Evolutionary conservation across 768 basidiomycete species (phyloP).

Genomic region (Lentinus brumalis): DNA sequence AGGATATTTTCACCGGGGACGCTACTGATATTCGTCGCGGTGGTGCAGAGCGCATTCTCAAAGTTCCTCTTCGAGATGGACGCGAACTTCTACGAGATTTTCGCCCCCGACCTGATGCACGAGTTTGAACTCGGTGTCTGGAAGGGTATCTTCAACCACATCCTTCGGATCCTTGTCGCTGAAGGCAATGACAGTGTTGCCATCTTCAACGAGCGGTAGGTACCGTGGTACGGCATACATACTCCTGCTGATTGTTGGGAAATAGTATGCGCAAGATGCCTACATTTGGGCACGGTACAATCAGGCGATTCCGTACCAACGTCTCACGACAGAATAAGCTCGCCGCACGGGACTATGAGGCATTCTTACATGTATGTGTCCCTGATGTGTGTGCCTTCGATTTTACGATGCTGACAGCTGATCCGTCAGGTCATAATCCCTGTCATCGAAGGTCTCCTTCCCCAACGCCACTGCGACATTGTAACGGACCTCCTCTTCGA

Average conservation of each 20-base stretch:
- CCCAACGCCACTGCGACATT: too few relatives aligned
- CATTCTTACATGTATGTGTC: constrained; percentile 12
- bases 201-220: background rate
- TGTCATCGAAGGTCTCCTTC: too few relatives aligned
- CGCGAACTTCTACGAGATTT: constrained; percentile 29
- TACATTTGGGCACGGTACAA: constrained; percentile 25
- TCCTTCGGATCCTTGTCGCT: constrained; percentile 26
- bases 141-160: constrained; percentile 31
- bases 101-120: constrained; percentile 35
- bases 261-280: background rate
- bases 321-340: constrained; percentile 29
- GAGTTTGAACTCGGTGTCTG: constrained; percentile 38
- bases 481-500: too few relatives aligned
- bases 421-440: too few relatives aligned
- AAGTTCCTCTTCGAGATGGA: constrained; percentile 16
- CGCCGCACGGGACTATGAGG: constrained; percentile 31
- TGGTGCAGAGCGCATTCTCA: constrained; percentile 37
- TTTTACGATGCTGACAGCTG: too few relatives aligned
- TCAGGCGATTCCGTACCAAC: constrained; percentile 24
- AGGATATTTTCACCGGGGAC: background rate
- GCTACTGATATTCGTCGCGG: background rate
- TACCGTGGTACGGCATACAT: too few relatives aligned
- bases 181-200: background rate
- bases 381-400: too few relatives aligned
- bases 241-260: background rate